Evolutionary conservation across 371 early-diverging fungal species (phyloP), one percentile per base, ranked within the genome.

Genomic region (Dichotomocladium elegans): DNA sequence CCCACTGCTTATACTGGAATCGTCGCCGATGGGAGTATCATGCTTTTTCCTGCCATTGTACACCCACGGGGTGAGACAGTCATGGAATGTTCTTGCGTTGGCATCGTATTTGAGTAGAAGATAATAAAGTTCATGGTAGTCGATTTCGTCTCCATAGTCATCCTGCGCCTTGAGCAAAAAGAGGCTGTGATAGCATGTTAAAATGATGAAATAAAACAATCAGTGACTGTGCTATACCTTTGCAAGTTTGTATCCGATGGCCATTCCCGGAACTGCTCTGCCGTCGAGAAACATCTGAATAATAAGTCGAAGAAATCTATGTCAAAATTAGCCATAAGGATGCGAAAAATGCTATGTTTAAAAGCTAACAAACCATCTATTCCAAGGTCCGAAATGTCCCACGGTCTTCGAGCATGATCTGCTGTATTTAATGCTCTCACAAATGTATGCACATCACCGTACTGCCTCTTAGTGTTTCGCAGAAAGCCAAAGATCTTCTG

Each of bases 401-500:
- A 52, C 21, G 12, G 10, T 1, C 27, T 31, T 7, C 21, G 9
- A 3, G 11, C 14, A 7, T 30, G 12, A 12, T 9, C 12, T 27
- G 49, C 63, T 0, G 49, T 40, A 25, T 55, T 64, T 19, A 66
- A 37, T 7, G 63, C 59, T 34, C 57, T 52, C 0, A 64, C 60
- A 25, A 60, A 58, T 27, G 64, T 59, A 22, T 56, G 49, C 3
- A 51, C 53, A 35, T 44, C 63, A 3, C 61, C 68, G 49, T 73
- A 73, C 5, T 41, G 19, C 34, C 74, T 57, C 2, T 55, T 41
- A 8, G 70, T 54, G 27, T 59, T 43, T 1, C 50, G 41, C 28
- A 73, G 47, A 44, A 63, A 73, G 5, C 53, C 74, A 54, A 70
- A 73, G 9, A 67, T 17, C 17, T 66, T 66, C 25, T 74, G 75